Percentiles rank a stretch among this genome's conserved stretches.
Conservation (phyloP, 192 early-diverging fungal genomes). For the Coemansia sp. region DNA sequence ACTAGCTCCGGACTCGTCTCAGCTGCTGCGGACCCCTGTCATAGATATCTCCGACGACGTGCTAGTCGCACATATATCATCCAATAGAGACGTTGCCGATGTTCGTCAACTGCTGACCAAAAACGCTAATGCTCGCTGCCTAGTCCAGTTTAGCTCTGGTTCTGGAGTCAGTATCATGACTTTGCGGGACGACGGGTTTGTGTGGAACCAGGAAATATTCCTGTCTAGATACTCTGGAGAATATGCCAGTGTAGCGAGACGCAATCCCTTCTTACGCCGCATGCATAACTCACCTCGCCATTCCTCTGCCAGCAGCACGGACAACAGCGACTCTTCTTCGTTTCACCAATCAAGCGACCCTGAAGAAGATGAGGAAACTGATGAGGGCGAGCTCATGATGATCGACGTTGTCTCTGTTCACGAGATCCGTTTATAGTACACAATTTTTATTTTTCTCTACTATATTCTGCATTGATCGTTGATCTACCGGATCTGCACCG, state of each 20-base stretch:
- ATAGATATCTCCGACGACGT: slow-evolving; percentile 18
- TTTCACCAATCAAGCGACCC: not conserved
- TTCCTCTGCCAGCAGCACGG: not conserved
- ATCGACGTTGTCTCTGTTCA: slow-evolving; percentile 31
- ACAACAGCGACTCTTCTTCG: not conserved
- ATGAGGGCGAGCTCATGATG: slow-evolving; percentile 21
- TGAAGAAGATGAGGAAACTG: not conserved
- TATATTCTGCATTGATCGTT: not conserved
- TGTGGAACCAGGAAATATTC: slow-evolving; percentile 44
- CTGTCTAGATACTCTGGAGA: slow-evolving; percentile 22
- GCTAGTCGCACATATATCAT: slow-evolving; percentile 24
- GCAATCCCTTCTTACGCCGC: slow-evolving; percentile 37
- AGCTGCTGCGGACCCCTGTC: slow-evolving; percentile 21
- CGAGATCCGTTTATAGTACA: slow-evolving; percentile 27
- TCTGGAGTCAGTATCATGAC: slow-evolving; percentile 32
- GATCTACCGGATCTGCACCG: not conserved
- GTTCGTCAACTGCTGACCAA: slow-evolving; percentile 26
- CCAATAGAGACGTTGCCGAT: slow-evolving; percentile 12
- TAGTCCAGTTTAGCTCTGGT: slow-evolving; percentile 31
- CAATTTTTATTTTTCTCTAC: not conserved
- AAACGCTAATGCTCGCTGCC: slow-evolving; percentile 29
- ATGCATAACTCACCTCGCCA: slow-evolving; percentile 17
- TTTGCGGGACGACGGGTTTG: slow-evolving; percentile 44
- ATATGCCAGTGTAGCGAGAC: slow-evolving; percentile 28
- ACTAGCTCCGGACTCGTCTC: slow-evolving; percentile 23